Conservation (phyloP, 805 yeast genomes). For the Komagataella kurtzmanii region DNA sequence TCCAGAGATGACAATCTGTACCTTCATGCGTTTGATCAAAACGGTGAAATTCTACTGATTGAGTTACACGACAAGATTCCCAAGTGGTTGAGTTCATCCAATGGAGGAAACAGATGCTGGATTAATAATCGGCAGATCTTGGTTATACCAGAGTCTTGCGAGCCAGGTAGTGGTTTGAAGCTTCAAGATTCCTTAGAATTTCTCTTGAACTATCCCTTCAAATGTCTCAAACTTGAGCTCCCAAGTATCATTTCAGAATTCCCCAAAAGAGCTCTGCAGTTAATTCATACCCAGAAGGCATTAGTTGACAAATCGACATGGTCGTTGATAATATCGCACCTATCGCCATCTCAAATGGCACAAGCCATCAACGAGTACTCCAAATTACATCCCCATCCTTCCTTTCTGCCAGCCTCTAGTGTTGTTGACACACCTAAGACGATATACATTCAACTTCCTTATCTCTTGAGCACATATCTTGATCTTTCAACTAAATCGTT, state of each 20-base stretch:
- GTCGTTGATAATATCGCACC: not conserved
- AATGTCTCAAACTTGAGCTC: not conserved
- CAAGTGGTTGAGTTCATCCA: slow-evolving; percentile 30
- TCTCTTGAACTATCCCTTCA: slow-evolving; percentile 21
- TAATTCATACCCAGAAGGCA: not conserved
- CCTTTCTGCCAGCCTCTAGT: not conserved
- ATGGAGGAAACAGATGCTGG: slow-evolving; percentile 41
- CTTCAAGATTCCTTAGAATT: slow-evolving; percentile 26
- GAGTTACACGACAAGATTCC: slow-evolving; percentile 35
- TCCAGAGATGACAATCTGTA: slow-evolving; percentile 19
- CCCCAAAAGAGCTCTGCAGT: not conserved
- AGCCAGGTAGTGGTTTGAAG: slow-evolving; percentile 18
- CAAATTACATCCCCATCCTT: not conserved
- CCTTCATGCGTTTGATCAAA: slow-evolving; percentile 35
- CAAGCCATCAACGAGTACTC: not conserved
- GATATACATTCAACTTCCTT: not conserved
- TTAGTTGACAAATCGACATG: not conserved
- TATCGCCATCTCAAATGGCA: not conserved
- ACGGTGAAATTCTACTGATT: slow-evolving; percentile 40
- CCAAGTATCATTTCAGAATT: not conserved
- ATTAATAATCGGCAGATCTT: slow-evolving; percentile 25
- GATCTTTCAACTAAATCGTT: not conserved
- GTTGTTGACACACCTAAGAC: not conserved
- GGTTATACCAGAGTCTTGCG: slow-evolving; percentile 24
- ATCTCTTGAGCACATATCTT: not conserved